These are phyloP conservation scores for Lactarius psammicola DNA, from an alignment of 768 basidiomycete genomes.

Conservation along the genomic window DNA sequence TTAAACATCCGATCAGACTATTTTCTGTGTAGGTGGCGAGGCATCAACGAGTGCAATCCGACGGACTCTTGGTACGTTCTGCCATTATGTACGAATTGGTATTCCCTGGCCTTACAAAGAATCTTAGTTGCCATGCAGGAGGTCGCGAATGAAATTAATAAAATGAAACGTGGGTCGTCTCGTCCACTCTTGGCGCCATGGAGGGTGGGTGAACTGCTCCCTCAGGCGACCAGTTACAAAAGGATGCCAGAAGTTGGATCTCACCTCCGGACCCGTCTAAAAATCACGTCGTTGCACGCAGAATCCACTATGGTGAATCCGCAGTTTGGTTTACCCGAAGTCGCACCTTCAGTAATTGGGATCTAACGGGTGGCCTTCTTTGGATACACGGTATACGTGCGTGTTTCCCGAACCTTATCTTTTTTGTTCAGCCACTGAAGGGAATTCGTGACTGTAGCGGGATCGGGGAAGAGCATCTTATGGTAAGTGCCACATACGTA, in stretches of 20 bases:
- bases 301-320: not conserved
- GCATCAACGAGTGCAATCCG: not conserved
- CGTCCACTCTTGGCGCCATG: not conserved
- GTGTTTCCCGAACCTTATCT: not conserved
- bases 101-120: not conserved
- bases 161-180: slow-evolving; percentile 7
- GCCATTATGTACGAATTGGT: not conserved
- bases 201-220: no score
- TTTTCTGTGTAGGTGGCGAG: not conserved
- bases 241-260: not conserved
- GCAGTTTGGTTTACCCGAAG: slow-evolving; percentile 5
- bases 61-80: not conserved
- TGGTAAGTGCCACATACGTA: not conserved
- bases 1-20: not conserved
- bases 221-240: not conserved
- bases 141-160: not conserved
- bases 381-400: slow-evolving; percentile 17
- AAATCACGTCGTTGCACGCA: not conserved
- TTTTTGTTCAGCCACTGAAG: no score
- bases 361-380: not conserved
- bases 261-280: not conserved
- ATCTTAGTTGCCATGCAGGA: slow-evolving; percentile 4
- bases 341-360: not conserved
- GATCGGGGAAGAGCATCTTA: no score
- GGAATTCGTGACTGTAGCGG: no score